Conservation (phyloP, 78 protist species). For the Capsaspora owczarzaki region DNA sequence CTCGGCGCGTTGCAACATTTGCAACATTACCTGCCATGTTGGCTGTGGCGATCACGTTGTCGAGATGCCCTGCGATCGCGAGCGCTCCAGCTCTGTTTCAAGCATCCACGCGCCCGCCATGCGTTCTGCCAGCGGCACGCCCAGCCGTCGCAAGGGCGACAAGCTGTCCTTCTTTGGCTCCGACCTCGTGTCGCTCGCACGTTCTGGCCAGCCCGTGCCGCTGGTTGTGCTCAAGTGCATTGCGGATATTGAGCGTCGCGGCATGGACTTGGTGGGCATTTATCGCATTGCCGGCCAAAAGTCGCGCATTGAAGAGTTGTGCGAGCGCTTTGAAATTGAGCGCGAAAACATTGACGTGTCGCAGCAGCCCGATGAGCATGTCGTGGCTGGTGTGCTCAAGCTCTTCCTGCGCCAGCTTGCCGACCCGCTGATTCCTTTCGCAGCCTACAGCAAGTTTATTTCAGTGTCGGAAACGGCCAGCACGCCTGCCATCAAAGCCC, state of each 20-base stretch:
- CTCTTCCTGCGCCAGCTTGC: not conserved
- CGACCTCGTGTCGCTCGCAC: not conserved
- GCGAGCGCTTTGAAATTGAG: not conserved
- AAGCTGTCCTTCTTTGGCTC: not conserved
- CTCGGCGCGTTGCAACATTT: not conserved
- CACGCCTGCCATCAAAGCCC: not conserved
- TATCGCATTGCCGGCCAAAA: constrained; percentile 21
- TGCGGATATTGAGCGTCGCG: not conserved
- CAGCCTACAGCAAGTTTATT: not conserved
- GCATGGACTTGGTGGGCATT: constrained; percentile 22
- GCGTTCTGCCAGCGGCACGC: too few relatives aligned
- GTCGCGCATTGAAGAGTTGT: constrained; percentile 6
- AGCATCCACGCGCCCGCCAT: too few relatives aligned
- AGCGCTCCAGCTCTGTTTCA: too few relatives aligned
- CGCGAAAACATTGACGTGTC: not conserved
- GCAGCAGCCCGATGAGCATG: not conserved
- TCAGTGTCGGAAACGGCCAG: not conserved
- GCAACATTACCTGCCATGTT: not conserved
- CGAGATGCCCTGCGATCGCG: not conserved
- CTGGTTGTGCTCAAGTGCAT: constrained; percentile 19
- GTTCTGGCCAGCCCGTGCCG: not conserved
- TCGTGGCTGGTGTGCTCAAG: constrained; percentile 3
- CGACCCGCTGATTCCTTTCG: not conserved
- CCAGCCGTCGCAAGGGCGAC: not conserved
- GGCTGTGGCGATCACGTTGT: not conserved